phyloP scores from a whole-genome alignment of 2,329 filamentous ascomycete species.

The Graphilbum fragrans region DNA sequence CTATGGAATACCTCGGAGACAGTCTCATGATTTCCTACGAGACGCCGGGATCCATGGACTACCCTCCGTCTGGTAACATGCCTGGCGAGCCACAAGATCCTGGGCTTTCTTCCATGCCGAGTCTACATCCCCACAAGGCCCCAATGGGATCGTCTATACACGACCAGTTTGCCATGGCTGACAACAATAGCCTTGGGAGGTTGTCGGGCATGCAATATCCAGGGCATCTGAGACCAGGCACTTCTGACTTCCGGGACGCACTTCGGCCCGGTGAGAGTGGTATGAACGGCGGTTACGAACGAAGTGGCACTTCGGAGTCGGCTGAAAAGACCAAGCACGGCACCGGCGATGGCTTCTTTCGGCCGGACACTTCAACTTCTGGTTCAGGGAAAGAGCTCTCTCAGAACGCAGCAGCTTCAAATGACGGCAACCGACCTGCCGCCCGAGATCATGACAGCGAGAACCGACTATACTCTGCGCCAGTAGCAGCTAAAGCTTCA shows the following conservation, averaged over 20 bases:
- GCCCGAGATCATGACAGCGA: background rate
- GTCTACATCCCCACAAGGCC: constrained; percentile 14
- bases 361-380: too few species aligned
- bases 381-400: too few species aligned
- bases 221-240: background rate
- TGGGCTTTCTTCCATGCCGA: background rate
- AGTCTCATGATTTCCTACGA: constrained; percentile 13
- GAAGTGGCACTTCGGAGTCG: background rate
- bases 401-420: background rate
- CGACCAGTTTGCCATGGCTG: background rate
- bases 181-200: background rate
- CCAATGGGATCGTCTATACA: constrained; percentile 6
- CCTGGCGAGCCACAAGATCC: background rate
- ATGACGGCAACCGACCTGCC: background rate
- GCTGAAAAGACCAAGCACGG: background rate
- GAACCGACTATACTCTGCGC: background rate
- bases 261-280: background rate
- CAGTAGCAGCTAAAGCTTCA: background rate
- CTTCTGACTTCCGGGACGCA: background rate
- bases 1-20: constrained; percentile 38
- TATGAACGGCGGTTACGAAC: background rate
- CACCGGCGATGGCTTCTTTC: too few species aligned
- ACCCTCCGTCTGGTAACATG: background rate
- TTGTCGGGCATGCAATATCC: background rate
- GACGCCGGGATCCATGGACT: background rate